Conservation (phyloP, 2,329 filamentous ascomycete species). For the Botrytis fabae region DNA sequence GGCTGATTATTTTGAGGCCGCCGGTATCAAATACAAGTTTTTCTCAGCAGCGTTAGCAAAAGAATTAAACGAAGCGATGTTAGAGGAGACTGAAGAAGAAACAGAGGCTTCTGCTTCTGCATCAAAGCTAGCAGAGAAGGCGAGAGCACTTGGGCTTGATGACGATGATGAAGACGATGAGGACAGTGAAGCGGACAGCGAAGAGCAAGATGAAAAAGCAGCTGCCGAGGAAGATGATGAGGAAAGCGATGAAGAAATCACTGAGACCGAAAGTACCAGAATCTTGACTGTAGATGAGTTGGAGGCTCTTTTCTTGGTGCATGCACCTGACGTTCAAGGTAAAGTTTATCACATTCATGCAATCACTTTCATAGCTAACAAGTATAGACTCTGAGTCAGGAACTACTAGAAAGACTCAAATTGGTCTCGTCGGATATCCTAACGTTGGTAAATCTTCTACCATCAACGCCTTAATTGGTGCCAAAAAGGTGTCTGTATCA, state of each 20-base stretch:
- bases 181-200: slow-evolving; percentile 32
- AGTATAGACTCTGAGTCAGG: slow-evolving; percentile 47
- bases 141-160: slow-evolving; percentile 45
- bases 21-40: slow-evolving; percentile 87
- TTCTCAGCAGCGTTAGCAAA: slow-evolving; percentile 94
- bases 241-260: slow-evolving; percentile 38
- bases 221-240: slow-evolving; percentile 39
- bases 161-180: slow-evolving; percentile 41
- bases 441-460: slow-evolving; percentile 99
- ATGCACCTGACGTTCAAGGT: slow-evolving; percentile 64
- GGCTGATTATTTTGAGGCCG: slow-evolving; percentile 81
- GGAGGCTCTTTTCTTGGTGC: slow-evolving; percentile 80
- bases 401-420: slow-evolving; percentile 68
- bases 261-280: slow-evolving; percentile 55
- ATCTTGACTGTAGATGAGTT: slow-evolving; percentile 93
- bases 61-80: slow-evolving; percentile 75
- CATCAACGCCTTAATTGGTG: slow-evolving; percentile 97
- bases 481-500: slow-evolving; percentile 98
- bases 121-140: slow-evolving; percentile 40
- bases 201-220: slow-evolving; percentile 37
- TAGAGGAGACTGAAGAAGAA: slow-evolving; percentile 42
- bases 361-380: slow-evolving; percentile 31
- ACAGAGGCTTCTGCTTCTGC: slow-evolving; percentile 24
- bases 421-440: slow-evolving; percentile 94
- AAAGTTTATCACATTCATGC: slow-evolving; percentile 33